Percentiles rank a stretch among this genome's conserved stretches.
phyloP scores from a whole-genome alignment of 768 basidiomycete species.

The Suillus clintonianus region DNA sequence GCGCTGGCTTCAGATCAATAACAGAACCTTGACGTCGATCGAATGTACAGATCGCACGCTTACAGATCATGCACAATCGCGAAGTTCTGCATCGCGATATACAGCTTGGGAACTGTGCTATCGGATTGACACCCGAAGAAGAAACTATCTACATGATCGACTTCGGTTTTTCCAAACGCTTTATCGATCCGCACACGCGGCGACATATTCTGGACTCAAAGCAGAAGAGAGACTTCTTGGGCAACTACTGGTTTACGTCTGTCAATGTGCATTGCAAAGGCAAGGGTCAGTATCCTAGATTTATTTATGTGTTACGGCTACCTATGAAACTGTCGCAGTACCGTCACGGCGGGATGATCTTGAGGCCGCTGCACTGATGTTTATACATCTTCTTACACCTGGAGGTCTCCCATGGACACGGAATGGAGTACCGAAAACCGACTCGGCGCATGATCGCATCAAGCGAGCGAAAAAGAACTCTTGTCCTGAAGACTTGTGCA shows the following conservation, averaged over 20 bases:
- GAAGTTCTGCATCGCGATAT: slow-evolving; percentile 79
- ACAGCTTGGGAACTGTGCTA: slow-evolving; percentile 74
- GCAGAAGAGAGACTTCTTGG: slow-evolving; percentile 71
- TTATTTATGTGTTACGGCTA: slow-evolving; percentile 15
- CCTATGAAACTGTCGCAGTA: slow-evolving; percentile 44
- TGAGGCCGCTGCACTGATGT: slow-evolving; percentile 76
- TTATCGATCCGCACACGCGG: slow-evolving; percentile 63
- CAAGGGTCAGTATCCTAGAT: slow-evolving; percentile 49
- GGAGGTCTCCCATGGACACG: slow-evolving; percentile 78
- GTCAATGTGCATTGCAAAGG: slow-evolving; percentile 77
- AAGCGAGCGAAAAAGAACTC: slow-evolving; percentile 66
- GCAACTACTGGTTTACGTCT: slow-evolving; percentile 85
- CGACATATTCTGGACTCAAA: slow-evolving; percentile 75
- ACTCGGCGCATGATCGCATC: slow-evolving; percentile 59
- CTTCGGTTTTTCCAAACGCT: slow-evolving; percentile 81
- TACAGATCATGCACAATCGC: slow-evolving; percentile 75
- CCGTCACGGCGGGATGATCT: slow-evolving; percentile 80
- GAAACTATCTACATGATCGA: slow-evolving; percentile 79
- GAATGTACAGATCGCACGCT: slow-evolving; percentile 57
- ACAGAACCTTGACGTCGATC: slow-evolving; percentile 10
- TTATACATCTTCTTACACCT: slow-evolving; percentile 78
- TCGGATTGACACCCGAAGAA: slow-evolving; percentile 62
- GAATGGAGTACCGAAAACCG: slow-evolving; percentile 76
- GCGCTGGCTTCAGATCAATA: slow-evolving; percentile 1
- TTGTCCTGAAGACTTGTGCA: slow-evolving; percentile 66